Base-by-base conservation (phyloP, 306 rosid species). In the Dryas octopetala region DNA sequence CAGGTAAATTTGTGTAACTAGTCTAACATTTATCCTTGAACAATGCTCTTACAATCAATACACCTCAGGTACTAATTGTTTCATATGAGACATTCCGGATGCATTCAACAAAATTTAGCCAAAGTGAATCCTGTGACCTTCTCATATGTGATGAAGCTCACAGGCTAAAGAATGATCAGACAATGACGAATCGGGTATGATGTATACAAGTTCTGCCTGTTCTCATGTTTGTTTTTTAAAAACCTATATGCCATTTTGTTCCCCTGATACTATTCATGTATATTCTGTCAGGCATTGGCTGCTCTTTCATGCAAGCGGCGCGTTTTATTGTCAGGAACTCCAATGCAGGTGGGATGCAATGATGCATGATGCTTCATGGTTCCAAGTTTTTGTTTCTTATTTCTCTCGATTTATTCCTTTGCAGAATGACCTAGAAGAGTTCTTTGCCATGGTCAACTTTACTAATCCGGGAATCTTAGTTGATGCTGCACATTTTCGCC, bases 61-160 rank as follows among this genome's bases (percentile, higher is more conserved):
- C 60, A 14, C 72, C 66, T 8, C 88, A 94, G 96, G 97, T 94
- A 66, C 89, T 94, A 64, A 91, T 94, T 83, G 77, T 91, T 85
- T 94, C 98, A 23, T 94, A 94, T 4, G 97, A 94, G 89, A 94
- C 97, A 79, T 94, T 88, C 83, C 91, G 98, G 64, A 85, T 94
- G 95, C 97, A 94, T 87, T 87, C 91, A 5, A 79, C 88, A 58
- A 94, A 85, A 80, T 91, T 94, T 80, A 86, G 85, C 78, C 88
- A 85, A 49, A 78, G 84, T 67, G 91, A 82, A 81, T 86, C 93
- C 9, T 94, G 98, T 83, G 96, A 94, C 73, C 91, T 94, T 67
- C 96, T 94, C 81, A 94, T 94, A 50, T 94, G 98, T 70, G 98
- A 94, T 55, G 98, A 94, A 85, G 98, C 98, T 82, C 98, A 94